Base-by-base conservation (phyloP, 176 grass and related monocot genomes). In the Microstegium vimineum region DNA sequence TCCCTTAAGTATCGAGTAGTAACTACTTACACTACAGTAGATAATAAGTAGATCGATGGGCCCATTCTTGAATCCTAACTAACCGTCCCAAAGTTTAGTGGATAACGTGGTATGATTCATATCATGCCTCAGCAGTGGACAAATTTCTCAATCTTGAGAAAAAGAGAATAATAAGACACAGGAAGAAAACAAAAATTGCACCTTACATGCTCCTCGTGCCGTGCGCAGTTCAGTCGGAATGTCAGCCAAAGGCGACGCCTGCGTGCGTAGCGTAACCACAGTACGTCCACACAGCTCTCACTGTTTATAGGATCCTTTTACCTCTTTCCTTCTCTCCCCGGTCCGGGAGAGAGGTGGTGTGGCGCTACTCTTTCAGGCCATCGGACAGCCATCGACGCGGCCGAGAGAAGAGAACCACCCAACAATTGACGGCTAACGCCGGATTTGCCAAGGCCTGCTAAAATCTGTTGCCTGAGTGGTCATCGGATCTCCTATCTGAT, bases 171-270 rank as follows among this genome's bases (percentile, higher is more conserved):
- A 42, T 10, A 9, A 28, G 18, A 31, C 35, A 6, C 10, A 9
- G 14, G 8, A 40, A 57, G 22, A 1, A 22, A 42, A 30, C 30
- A 78, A 15, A 15, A 31, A 5, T 22, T 32, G 42, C 27, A 20
- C 43, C 70, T 73, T 73, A 5, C 63, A 33, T 73, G 43, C 54
- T 3, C 22, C 28, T 63, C 30, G n/a, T 63, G 83, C 20, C 43
- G 42, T 35, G 66, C 38, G 16, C 16, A 10, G 71, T 28, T 33
- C 43, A 32, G 61, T 14, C 51, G 62, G 47, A 70, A 30, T 69
- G 78, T 82, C 78, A 82, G 78, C 72, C 36, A 82, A 18, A 38
- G 72, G 26, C 66, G 69, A 69, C 3, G 57, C 25, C 8, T 42
- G 37, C 14, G 3, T 1, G 9, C 51, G 20, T 38, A 60, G n/a